A percentile compares a stretch with the other conserved stretches of the same genome.
These are phyloP conservation scores for Suillus paluster DNA, from an alignment of 768 basidiomycete species.

Conservation along the genomic window DNA sequence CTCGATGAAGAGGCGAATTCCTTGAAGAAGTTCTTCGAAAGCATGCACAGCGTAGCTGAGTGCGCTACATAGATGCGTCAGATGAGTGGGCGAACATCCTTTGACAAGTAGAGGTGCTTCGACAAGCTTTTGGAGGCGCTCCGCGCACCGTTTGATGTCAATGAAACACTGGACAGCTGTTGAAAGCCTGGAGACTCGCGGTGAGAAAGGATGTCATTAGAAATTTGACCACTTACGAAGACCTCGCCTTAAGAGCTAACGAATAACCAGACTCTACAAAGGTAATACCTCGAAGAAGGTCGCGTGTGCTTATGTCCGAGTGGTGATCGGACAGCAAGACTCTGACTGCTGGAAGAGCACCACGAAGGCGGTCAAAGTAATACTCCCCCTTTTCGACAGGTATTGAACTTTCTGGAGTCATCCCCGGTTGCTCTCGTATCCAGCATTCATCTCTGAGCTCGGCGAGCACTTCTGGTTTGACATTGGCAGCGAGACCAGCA, in stretches of 20 bases:
- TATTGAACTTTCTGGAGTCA: conserved; percentile 30
- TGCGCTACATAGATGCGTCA: conserved; percentile 21
- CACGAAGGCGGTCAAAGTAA: conserved; percentile 69
- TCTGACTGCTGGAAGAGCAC: conserved; percentile 68
- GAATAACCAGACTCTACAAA: conserved; percentile 81
- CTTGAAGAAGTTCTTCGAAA: conserved; percentile 43
- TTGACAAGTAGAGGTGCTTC: conserved; percentile 24
- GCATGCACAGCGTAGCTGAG: conserved; percentile 29
- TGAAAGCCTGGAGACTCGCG: conserved; percentile 27
- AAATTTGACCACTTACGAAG: conserved; percentile 54
- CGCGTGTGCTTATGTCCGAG: conserved; percentile 82
- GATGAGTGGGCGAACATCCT: background rate
- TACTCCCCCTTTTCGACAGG: conserved; percentile 51
- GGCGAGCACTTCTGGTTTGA: conserved; percentile 71
- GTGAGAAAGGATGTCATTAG: background rate
- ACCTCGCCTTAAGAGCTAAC: conserved; percentile 63
- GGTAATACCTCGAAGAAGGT: conserved; percentile 78
- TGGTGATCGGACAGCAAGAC: conserved; percentile 71
- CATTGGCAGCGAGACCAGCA: conserved; percentile 70
- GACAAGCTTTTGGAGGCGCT: conserved; percentile 25
- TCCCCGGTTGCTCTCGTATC: conserved; percentile 66
- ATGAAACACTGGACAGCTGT: conserved; percentile 20
- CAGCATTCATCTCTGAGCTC: conserved; percentile 59
- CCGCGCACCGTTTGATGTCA: conserved; percentile 18
- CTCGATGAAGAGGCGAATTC: conserved; percentile 37